phyloP scores from a whole-genome alignment of 768 basidiomycete species.

The Psilocybe cyanescens region DNA sequence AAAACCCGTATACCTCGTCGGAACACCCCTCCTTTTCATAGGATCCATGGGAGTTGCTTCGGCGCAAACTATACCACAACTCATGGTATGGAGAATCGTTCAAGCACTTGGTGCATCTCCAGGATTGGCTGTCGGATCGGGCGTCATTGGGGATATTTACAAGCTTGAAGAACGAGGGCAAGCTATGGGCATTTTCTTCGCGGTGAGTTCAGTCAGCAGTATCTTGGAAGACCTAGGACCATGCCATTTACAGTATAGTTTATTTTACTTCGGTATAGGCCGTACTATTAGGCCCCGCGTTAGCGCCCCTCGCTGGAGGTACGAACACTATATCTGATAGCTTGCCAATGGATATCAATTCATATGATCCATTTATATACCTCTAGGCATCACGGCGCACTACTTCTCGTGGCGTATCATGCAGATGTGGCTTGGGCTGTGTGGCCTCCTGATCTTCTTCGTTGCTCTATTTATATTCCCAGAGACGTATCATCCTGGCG shows the following conservation, averaged over 20 bases:
- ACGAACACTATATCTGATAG: not conserved
- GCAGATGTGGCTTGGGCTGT: constrained; percentile 48
- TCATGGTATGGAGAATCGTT: constrained; percentile 63
- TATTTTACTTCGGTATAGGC: constrained; percentile 36
- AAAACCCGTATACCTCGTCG: constrained; percentile 56
- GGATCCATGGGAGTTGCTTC: constrained; percentile 62
- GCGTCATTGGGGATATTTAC: constrained; percentile 66
- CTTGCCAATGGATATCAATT: not conserved
- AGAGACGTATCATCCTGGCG: constrained; percentile 67
- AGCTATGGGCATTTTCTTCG: constrained; percentile 61
- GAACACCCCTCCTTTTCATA: constrained; percentile 59
- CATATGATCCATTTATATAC: not conserved
- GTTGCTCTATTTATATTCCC: constrained; percentile 52
- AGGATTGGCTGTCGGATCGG: constrained; percentile 53
- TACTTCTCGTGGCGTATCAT: constrained; percentile 72
- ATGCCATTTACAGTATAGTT: not conserved
- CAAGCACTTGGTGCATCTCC: constrained; percentile 68
- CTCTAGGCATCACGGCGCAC: constrained; percentile 51
- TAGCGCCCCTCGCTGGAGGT: constrained; percentile 65
- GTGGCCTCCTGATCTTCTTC: constrained; percentile 42
- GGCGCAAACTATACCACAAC: constrained; percentile 39
- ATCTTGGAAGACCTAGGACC: not conserved
- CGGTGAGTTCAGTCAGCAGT: constrained; percentile 27
- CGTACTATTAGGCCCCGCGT: constrained; percentile 57
- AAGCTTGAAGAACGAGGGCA: constrained; percentile 56